A percentile compares a stretch with the other conserved stretches of the same genome.
phyloP scores from a whole-genome alignment of 331 rosid species.

The Saraca asoca region DNA sequence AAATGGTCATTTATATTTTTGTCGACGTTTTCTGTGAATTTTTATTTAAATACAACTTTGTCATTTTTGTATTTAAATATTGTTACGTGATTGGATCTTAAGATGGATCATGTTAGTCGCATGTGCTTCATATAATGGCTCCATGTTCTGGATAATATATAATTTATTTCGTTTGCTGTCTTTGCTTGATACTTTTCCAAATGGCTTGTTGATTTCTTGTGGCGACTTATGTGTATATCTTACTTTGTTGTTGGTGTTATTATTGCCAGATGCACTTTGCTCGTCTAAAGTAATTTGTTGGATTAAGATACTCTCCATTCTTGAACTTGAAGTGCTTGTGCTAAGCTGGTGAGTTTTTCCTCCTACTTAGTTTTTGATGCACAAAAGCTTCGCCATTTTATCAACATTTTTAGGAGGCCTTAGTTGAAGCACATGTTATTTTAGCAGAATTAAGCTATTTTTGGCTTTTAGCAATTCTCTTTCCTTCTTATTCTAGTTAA shows the following conservation, averaged over 20 bases:
- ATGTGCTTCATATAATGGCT: slow-evolving; percentile 46
- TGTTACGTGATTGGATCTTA: slow-evolving; percentile 48
- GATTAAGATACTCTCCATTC: slow-evolving; percentile 40
- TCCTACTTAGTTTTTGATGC: slow-evolving; percentile 5
- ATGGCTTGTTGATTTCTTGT: slow-evolving; percentile 42
- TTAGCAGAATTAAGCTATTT: slow-evolving; percentile 8
- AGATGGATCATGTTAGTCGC: slow-evolving; percentile 38
- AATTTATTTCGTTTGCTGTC: slow-evolving; percentile 41
- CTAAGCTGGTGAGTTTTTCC: slow-evolving; percentile 53
- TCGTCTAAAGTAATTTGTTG: slow-evolving; percentile 39
- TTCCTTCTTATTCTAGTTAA: not conserved
- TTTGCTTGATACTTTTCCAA: slow-evolving; percentile 43
- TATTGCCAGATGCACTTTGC: slow-evolving; percentile 55
- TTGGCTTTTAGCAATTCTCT: not conserved
- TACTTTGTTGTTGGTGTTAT: slow-evolving; percentile 35
- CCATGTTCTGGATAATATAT: slow-evolving; percentile 44
- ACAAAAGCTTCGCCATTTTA: not conserved
- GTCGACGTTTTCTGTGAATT: not conserved
- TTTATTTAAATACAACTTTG: not conserved
- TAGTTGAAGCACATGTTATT: slow-evolving; percentile 9
- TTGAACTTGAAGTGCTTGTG: not conserved
- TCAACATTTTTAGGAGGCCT: not conserved
- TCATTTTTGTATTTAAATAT: not conserved
- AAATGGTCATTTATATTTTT: slow-evolving; percentile 26
- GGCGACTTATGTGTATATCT: slow-evolving; percentile 38